Evolutionary conservation across 345 rosid species (phyloP).

Genomic region (Salix dunnii): DNA sequence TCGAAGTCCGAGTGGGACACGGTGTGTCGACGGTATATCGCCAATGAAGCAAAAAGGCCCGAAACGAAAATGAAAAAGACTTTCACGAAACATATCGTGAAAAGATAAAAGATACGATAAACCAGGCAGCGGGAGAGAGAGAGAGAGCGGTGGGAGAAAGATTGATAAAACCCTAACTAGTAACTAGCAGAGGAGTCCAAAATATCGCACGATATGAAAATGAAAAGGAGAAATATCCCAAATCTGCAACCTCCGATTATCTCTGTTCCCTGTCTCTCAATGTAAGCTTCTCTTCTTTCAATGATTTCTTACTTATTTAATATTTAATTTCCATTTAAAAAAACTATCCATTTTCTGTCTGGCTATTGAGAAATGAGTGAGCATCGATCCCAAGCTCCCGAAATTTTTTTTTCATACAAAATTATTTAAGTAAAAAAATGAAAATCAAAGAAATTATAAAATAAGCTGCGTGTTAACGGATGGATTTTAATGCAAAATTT

Average conservation of each 20-base stretch:
- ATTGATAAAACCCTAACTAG: constrained; percentile 19
- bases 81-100: constrained; percentile 6
- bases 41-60: constrained; percentile 15
- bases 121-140: neutral
- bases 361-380: constrained; percentile 24
- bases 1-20: neutral
- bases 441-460: neutral
- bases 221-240: constrained; percentile 6
- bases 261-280: constrained; percentile 23
- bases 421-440: neutral
- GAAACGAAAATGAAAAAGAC: neutral
- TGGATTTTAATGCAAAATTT: neutral
- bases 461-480: neutral
- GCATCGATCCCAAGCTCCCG: neutral
- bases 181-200: constrained; percentile 11
- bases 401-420: neutral
- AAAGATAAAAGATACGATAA: constrained; percentile 9
- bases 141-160: neutral
- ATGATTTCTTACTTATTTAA: neutral
- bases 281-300: constrained; percentile 32
- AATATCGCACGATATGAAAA: constrained; percentile 50
- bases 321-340: neutral
- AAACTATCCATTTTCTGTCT: constrained; percentile 8
- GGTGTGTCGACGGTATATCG: constrained; percentile 35
- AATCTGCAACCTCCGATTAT: constrained; percentile 39